Conservation (phyloP, 73 alveolate species). For the Effrenium voratum region DNA sequence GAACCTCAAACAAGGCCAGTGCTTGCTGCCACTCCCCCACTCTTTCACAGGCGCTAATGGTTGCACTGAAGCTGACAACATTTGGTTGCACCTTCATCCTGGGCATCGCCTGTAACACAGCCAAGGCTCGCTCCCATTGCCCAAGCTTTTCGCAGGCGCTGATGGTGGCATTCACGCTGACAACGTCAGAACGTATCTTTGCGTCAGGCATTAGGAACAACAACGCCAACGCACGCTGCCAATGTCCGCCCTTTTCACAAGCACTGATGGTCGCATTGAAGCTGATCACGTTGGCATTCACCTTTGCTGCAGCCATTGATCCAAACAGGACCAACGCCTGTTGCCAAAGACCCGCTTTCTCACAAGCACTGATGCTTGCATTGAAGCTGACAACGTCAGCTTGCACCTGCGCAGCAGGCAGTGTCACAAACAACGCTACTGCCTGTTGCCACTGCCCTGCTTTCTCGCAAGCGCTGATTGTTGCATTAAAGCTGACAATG, state of each 20-base stretch:
- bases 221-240: background rate
- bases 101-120: background rate
- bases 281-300: background rate
- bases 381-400: too few species aligned
- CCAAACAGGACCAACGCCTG: too few species aligned
- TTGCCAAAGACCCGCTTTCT: too few species aligned
- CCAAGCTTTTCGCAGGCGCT: background rate
- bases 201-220: background rate
- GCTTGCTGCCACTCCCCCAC: background rate
- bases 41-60: background rate
- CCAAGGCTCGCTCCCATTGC: background rate
- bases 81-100: background rate
- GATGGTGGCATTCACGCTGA: background rate
- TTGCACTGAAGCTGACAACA: background rate
- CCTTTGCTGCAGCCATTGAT: too few species aligned
- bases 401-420: too few species aligned
- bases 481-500: too few species aligned
- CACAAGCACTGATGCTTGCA: too few species aligned
- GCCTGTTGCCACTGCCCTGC: too few species aligned
- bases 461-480: too few species aligned
- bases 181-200: background rate
- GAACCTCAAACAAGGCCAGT: background rate
- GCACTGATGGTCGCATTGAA: background rate
- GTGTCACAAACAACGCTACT: too few species aligned
- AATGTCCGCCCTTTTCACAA: background rate